These are phyloP conservation scores for Neonectria magnoliae DNA, from an alignment of 2,329 filamentous ascomycete species.

Conservation along the genomic window DNA sequence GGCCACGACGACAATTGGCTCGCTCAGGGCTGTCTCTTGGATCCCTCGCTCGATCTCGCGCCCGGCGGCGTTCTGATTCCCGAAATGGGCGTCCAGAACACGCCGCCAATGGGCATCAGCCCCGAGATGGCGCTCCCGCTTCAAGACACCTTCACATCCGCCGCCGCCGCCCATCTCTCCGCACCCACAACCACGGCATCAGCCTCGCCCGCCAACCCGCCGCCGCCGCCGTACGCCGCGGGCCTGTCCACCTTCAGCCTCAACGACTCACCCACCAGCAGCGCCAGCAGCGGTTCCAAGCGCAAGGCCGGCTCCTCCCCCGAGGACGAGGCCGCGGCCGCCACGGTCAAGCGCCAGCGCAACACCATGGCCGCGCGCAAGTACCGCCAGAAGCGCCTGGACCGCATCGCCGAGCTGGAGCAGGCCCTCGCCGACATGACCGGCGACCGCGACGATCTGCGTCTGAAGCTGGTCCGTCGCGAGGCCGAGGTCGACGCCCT, in stretches of 20 bases:
- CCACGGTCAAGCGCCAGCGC: slow-evolving; percentile 67
- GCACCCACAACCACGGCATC: slow-evolving; percentile 14
- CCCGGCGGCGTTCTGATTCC: slow-evolving; percentile 26
- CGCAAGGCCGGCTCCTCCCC: slow-evolving; percentile 36
- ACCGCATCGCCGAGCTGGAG: slow-evolving; percentile 72
- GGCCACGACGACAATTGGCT: slow-evolving; percentile 14
- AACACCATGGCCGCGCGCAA: slow-evolving; percentile 78
- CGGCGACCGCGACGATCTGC: slow-evolving; percentile 70
- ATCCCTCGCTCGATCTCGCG: slow-evolving; percentile 14
- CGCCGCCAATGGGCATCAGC: slow-evolving; percentile 25
- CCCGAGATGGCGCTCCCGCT: slow-evolving; percentile 7
- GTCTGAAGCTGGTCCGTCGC: slow-evolving; percentile 68
- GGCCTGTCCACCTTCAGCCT: slow-evolving; percentile 26
- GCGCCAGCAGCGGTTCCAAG: slow-evolving; percentile 23
- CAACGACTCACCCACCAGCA: slow-evolving; percentile 24
- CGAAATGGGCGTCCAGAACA: slow-evolving; percentile 22
- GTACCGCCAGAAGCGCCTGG: slow-evolving; percentile 76
- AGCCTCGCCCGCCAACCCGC: slow-evolving; percentile 29
- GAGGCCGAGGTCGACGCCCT: slow-evolving; percentile 73
- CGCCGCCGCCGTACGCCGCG: slow-evolving; percentile 30
- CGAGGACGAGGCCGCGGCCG: slow-evolving; percentile 38
- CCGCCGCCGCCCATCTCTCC: slow-evolving; percentile 11
- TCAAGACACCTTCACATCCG: slow-evolving; percentile 28
- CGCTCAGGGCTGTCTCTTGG: slow-evolving; percentile 13
- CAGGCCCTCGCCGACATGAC: slow-evolving; percentile 66